phyloP scores from a whole-genome alignment of 345 rosid species.

The Eucalyptus pauciflora region DNA sequence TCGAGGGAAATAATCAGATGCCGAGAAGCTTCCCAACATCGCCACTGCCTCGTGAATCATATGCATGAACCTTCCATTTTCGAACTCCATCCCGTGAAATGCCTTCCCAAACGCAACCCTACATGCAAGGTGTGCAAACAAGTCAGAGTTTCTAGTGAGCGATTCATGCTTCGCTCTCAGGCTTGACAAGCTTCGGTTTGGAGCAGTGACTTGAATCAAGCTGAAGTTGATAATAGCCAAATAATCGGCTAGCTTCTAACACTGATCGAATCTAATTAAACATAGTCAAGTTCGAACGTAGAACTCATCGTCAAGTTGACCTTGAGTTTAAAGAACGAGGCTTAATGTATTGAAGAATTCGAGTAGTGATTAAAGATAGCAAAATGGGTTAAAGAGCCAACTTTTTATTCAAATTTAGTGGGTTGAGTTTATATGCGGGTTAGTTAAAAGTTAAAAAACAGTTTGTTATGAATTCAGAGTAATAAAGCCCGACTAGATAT shows the following conservation, averaged over 20 bases:
- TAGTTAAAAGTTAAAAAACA: too few relatives aligned
- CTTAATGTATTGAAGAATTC: not conserved
- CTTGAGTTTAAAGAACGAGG: not conserved
- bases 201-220: not conserved
- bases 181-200: not conserved
- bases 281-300: not conserved
- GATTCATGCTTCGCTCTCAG: not conserved
- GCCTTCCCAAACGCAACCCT: conserved; percentile 14
- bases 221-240: not conserved
- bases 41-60: not conserved
- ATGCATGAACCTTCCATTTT: not conserved
- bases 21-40: not conserved
- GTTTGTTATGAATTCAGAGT: too few relatives aligned
- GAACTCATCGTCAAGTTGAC: not conserved
- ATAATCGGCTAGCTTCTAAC: not conserved
- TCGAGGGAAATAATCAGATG: conserved; percentile 5
- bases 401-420: not conserved
- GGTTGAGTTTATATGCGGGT: not conserved
- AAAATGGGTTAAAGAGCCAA: fast-evolving
- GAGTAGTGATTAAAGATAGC: not conserved
- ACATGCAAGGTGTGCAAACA: not conserved
- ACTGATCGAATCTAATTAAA: not conserved
- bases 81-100: conserved; percentile 2
- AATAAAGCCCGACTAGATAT: not conserved
- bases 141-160: not conserved